Evolutionary conservation across 2,329 filamentous ascomycete genomes (phyloP), one percentile per base, ranked within the genome.

Genomic region (Colletotrichum musicola): DNA sequence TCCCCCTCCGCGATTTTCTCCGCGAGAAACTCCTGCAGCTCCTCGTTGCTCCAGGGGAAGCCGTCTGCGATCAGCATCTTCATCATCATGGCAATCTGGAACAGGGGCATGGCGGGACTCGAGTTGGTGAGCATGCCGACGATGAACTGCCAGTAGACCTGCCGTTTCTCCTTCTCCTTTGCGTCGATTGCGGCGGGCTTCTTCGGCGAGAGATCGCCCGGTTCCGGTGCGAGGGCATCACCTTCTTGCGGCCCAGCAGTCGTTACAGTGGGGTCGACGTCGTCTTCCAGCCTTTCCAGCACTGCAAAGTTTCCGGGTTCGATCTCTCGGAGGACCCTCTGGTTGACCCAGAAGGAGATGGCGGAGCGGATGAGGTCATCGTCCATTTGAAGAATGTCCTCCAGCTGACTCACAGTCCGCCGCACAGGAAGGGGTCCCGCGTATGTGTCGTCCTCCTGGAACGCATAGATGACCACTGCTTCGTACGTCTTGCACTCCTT

Each of bases 121-220:
- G 94, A 92, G 79, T 98, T 98, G 70, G 94, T 98, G 80, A 99
- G 83, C 96, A 99, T 98, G 59, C 93, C 94, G 64, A 94, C 85
- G 67, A 99, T 94, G 77, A 97, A 98, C 75, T 95, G 92, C 89
- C 93, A 94, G 80, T 98, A 97, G 46, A 97, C 87, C 50, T 81
- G 80, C 40, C 85, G 83, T 67, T 84, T 84, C 73, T 87, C 86
- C 73, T 85, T 84, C 75, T 90, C 88, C 77, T 93, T 91, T 72
- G 89, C 85, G 22, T 92, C 86, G 38, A 92, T 83, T 81, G 81
- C 13, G 77, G 81, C 63, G 59, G 84, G 80, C 72, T 89, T 86
- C 5, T 83, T 86, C 25, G 83, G 83, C 22, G 82, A 84, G 44
- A 80, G 73, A 51, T 78, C 79, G 22, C 71, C 74, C 7, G 69